Evolutionary conservation across 805 yeast genomes (phyloP).

Genomic region (Hanseniaspora jakobsenii): DNA sequence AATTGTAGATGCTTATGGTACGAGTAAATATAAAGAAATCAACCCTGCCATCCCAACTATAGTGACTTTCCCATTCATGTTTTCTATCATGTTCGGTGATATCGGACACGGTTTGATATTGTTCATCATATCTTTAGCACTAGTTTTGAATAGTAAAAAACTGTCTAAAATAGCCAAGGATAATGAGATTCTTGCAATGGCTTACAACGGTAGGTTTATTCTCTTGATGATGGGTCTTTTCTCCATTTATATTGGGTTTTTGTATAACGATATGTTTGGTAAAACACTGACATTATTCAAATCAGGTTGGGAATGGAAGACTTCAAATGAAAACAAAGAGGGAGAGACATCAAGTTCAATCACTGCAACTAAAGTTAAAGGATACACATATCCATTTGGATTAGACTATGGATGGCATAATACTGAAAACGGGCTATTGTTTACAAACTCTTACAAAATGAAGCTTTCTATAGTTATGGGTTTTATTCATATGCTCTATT

Average conservation of each 20-base stretch:
- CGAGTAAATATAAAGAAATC: conserved; percentile 85
- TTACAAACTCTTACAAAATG: conserved; percentile 95
- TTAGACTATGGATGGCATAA: conserved; percentile 96
- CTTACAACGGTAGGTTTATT: conserved; percentile 83
- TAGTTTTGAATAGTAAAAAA: conserved; percentile 63
- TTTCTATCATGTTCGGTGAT: conserved; percentile 98
- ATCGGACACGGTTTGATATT: conserved; percentile 87
- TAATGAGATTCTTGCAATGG: conserved; percentile 95
- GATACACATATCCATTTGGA: conserved; percentile 59
- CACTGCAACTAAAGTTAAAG: conserved; percentile 50
- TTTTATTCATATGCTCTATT: conserved; percentile 84
- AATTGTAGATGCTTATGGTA: conserved; percentile 91
- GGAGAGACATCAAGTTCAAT: conserved; percentile 49
- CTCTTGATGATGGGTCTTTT: conserved; percentile 83
- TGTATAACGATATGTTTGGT: conserved; percentile 90
- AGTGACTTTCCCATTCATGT: conserved; percentile 95
- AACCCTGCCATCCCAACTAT: conserved; percentile 93
- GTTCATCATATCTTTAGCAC: conserved; percentile 53
- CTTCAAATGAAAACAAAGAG: conserved; percentile 74
- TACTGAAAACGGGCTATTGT: conserved; percentile 77
- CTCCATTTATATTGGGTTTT: conserved; percentile 87
- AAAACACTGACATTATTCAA: conserved; percentile 76
- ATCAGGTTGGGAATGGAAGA: conserved; percentile 93
- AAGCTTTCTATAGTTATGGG: conserved; percentile 92
- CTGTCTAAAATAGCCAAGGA: conserved; percentile 52